Evolutionary conservation across 306 rosid genomes (phyloP), one percentile per base, ranked within the genome.

Genomic region (Rosa chinensis): DNA sequence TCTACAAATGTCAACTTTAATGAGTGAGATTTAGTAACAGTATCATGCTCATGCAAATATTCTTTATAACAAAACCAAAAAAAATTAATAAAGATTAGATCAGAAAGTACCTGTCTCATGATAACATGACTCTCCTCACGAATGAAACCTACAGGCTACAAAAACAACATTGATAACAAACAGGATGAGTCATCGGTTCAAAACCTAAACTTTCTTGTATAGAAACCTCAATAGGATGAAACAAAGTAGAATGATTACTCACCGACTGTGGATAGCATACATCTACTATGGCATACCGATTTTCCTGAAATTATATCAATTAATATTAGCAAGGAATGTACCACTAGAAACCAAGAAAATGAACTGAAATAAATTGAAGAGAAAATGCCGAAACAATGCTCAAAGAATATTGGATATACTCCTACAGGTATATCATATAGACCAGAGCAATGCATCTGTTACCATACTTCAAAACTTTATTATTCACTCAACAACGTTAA

Each of bases 221-320:
- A 70, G 40, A 77, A 50, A 77, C 75, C 72, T 45, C 42, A 72
- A 50, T 75, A 74, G 67, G 17, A 39, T 69, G 58, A 78, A 58
- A 69, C 42, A 59, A 10, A 48, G 75, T 50, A 77, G 78, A 81
- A 73, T 52, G 81, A 81, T 85, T 76, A 85, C 98, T 90, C 71
- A 95, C 99, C 70, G 96, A 85, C 74, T 92, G 88, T 47, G 99
- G 98, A 89, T 90, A 92, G 92, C 94, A 95, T 77, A 83, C 97
- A 72, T 95, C 99, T 61, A 95, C 94, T 71, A 95, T 79, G 75
- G 90, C 99, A 89, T 95, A 95, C 12, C 94, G 98, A 77, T 92
- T 95, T 92, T 92, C 99, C 99, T 95, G 87, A 79, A 89, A 75
- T 79, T 78, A 79, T 77, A 59, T 66, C 84, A 87, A 82, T 72